Conservation (phyloP, 2,329 filamentous ascomycete species). For the Fusarium hainanense region DNA sequence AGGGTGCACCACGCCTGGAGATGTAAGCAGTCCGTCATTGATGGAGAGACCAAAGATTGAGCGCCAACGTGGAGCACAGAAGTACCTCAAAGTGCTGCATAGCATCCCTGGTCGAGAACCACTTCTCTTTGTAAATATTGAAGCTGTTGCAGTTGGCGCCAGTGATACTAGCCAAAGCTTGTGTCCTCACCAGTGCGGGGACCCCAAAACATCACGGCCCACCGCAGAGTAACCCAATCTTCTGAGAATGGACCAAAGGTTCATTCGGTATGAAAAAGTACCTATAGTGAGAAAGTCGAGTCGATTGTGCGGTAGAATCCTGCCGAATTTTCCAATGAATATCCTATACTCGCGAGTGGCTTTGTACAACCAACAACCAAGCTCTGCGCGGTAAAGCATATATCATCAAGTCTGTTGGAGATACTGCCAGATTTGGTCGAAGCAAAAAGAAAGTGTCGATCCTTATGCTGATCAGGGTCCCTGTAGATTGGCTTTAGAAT, state of each 20-base stretch:
- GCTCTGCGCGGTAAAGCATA: background rate
- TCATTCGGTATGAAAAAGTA: background rate
- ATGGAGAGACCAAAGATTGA: slow-evolving; percentile 21
- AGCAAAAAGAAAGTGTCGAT: slow-evolving; percentile 3
- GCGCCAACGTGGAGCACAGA: background rate
- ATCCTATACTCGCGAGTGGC: background rate
- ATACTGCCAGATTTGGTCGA: background rate
- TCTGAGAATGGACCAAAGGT: background rate
- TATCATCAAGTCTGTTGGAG: background rate
- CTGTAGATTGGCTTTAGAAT: slow-evolving; percentile 4
- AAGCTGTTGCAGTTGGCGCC: slow-evolving; percentile 8
- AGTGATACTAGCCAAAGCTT: slow-evolving; percentile 34
- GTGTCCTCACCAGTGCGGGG: slow-evolving; percentile 20
- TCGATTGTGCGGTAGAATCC: background rate
- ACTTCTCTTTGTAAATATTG: slow-evolving; percentile 6
- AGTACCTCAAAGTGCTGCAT: slow-evolving; percentile 1
- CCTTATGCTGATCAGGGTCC: slow-evolving; percentile 37
- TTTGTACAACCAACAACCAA: background rate
- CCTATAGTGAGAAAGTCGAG: background rate
- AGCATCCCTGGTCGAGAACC: background rate
- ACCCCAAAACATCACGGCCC: slow-evolving; percentile 11
- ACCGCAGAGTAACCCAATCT: background rate
- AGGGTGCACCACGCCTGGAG: background rate
- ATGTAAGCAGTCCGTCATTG: slow-evolving; percentile 2
- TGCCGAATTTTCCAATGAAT: background rate